Evolutionary conservation across 2,329 filamentous ascomycete species (phyloP), one percentile per base, ranked within the genome.

Genomic region (Dactylellina parvicollis): DNA sequence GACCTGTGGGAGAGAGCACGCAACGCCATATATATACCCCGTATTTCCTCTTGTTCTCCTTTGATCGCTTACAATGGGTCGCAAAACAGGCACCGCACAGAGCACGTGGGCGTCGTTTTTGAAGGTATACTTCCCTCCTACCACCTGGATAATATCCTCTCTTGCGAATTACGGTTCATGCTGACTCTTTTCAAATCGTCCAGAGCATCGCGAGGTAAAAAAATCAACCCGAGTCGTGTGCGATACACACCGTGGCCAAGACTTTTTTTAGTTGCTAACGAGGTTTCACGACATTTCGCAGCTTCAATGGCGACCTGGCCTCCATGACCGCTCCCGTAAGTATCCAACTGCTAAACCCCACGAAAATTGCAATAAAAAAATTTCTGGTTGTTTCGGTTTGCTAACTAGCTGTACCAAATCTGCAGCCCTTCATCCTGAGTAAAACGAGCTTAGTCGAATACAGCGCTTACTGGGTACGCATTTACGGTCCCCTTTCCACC

Each of bases 341-440:
- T 61, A 60, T 42, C 24, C 30, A n/a, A 49, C 60, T 38, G 36
- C 65, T 22, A 69, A 49, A 28, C 36, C 57, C 26, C 32, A 16
- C 14, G 8, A 5, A 28, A 4, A 9, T 20, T n/a, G 4, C 40
- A 24, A 44, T 20, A 20, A 44, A 44, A 44, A 20, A 24, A 3
- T 16, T 4, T 4, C 40, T n/a, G n/a, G n/a, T n/a, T n/a, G n/a
- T 44, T 20, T 22, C 40, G 4, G 9, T 54, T 78, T 85, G 92
- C 90, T 44, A 4, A 28, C 47, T 64, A 12, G 9, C 90, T 88
- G 22, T 89, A 28, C 90, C n/a, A n/a, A n/a, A n/a, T n/a, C n/a
- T 90, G n/a, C 90, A 91, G 69, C 91, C 91, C 16, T 94, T 93
- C 79, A 92, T 94, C 77, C 87, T 94, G 61, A 92, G 90, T 40